Base-by-base conservation (phyloP, 768 basidiomycete genomes). In the Gloeostereum incarnatum region DNA sequence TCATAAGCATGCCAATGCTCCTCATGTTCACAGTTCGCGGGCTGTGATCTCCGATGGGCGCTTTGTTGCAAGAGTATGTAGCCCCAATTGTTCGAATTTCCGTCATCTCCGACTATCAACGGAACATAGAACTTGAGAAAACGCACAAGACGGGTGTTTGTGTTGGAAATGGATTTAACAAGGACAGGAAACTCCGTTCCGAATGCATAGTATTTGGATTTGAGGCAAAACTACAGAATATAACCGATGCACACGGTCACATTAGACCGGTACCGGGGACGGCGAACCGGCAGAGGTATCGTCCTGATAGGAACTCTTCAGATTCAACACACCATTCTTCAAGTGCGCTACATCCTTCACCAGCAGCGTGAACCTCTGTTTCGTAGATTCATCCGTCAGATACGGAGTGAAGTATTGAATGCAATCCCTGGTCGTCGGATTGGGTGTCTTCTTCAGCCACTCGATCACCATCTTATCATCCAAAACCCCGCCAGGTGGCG, bases 381-480 rank as follows among this genome's bases (percentile, higher is more conserved):
- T 87, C 66, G 78, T 81, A 46, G 67, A 71, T 34, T 68, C 69
- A 49, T 78, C 78, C 21, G 73, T 78, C 37, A 89, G 55, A 49
- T 84, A 88, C 11, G 77, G 76, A 44, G 78, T 78, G 52, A 89
- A 90, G 53, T 85, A 71, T 36, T 76, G 73, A 44, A 89, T 88
- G 50, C 85, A 87, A 49, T 87, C 83, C 43, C 78, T 67, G 23
- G 86, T 89, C 39, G 75, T 78, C 36, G 83, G 75, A 43, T 73
- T 73, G n/a, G 74, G 66, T 25, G 74, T 77, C 35, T 67, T 77
- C 52, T 68, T 74, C 45, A 90, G 53, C 83, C 86, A 89, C 35
- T 83, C 78, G 42, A 89, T 64, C 40, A 90, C 62, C 73, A 84
- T 69, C 35, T 51, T 58, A 45, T 74, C 67, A 45, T 79, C 76